Conservation (phyloP, 805 yeast genomes). For the Kazachstania bromeliacearum region DNA sequence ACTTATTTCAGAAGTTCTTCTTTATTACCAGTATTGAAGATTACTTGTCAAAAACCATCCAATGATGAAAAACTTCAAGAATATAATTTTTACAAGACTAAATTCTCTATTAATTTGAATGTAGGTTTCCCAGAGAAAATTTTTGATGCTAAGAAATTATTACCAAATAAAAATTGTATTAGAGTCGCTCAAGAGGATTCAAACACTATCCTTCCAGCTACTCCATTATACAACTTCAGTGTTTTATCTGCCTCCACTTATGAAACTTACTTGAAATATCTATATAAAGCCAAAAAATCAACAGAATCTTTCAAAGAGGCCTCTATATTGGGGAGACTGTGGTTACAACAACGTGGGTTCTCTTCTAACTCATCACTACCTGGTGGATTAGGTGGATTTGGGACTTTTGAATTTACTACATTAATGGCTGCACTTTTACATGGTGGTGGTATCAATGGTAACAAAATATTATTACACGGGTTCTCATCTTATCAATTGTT, state of each 20-base stretch:
- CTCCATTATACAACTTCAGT: conserved; percentile 82
- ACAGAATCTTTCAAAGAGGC: conserved; percentile 84
- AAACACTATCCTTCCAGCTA: conserved; percentile 43
- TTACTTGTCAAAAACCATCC: conserved; percentile 37
- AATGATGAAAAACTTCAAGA: conserved; percentile 17
- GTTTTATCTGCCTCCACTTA: conserved; percentile 59
- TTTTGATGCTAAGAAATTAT: conserved; percentile 67
- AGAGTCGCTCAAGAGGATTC: conserved; percentile 48
- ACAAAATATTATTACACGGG: conserved; percentile 71
- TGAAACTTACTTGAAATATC: conserved; percentile 60
- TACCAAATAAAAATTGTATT: conserved; percentile 74
- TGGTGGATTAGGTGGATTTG: conserved; percentile 59
- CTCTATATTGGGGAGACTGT: conserved; percentile 71
- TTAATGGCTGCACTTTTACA: conserved; percentile 71
- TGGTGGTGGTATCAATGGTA: conserved; percentile 74
- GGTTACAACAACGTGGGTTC: conserved; percentile 86
- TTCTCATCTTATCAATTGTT: conserved; percentile 89
- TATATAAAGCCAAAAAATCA: conserved; percentile 65
- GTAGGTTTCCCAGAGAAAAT: conserved; percentile 62
- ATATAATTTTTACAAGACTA: conserved; percentile 58
- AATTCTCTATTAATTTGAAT: conserved; percentile 60
- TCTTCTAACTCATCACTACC: conserved; percentile 51
- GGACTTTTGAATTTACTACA: conserved; percentile 80
- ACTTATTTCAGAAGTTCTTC: conserved; percentile 67
- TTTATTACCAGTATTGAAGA: conserved; percentile 61